phyloP scores from a whole-genome alignment of 257 asterid species.

The Nicotiana paniculata region DNA sequence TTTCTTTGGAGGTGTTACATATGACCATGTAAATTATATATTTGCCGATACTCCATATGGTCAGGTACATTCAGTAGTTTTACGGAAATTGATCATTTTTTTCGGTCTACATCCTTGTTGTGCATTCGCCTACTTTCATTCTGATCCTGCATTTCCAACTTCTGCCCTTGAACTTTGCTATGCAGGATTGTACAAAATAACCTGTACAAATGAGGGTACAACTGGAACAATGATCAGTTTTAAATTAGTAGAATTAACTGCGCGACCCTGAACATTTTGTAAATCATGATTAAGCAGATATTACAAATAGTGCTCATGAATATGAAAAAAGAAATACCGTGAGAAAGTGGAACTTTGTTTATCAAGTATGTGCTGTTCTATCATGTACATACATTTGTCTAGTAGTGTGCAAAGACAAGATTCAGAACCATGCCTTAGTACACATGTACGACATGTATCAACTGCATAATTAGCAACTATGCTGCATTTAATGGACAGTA shows the following conservation, averaged over 20 bases:
- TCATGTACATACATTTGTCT: not conserved
- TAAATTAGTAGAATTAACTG: not conserved
- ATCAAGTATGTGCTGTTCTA: not conserved
- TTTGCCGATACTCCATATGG: conserved; percentile 59
- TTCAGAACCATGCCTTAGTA: not conserved
- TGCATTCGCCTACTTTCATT: not conserved
- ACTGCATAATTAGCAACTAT: not conserved
- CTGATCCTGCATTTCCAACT: not conserved
- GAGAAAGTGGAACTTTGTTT: not conserved
- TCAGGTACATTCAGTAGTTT: conserved; percentile 43
- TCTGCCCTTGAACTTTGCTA: not conserved
- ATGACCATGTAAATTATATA: conserved; percentile 79
- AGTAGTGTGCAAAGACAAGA: not conserved
- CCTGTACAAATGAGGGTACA: not conserved
- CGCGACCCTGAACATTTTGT: not conserved
- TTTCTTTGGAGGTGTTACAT: conserved; percentile 85
- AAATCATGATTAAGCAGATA: not conserved
- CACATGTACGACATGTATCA: not conserved
- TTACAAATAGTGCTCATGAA: not conserved
- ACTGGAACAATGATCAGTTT: not conserved
- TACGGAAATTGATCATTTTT: conserved; percentile 2
- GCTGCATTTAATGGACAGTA: not conserved
- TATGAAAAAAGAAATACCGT: not conserved
- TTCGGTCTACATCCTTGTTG: not conserved
- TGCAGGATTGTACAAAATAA: not conserved